phyloP scores from a whole-genome alignment of 2,329 filamentous ascomycete genomes.

The Epichloe hybrida region DNA sequence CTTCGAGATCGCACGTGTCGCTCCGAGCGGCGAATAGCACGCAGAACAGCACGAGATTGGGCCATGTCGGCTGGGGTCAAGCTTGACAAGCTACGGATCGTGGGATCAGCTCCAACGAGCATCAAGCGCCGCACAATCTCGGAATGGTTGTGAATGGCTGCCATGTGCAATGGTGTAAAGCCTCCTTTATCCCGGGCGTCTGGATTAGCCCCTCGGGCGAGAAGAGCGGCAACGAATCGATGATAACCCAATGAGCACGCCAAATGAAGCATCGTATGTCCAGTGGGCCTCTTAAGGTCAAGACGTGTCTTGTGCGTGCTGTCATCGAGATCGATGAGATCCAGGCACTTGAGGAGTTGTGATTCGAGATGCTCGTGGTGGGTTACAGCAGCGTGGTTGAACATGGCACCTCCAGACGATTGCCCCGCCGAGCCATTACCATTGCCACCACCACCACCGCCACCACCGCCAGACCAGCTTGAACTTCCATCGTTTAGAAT shows the following conservation, averaged over 20 bases:
- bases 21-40: slow-evolving; percentile 47
- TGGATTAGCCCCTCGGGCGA: slow-evolving; percentile 65
- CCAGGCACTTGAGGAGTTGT: slow-evolving; percentile 59
- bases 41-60: slow-evolving; percentile 48
- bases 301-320: slow-evolving; percentile 53
- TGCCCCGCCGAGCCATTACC: slow-evolving; percentile 20
- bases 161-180: slow-evolving; percentile 72
- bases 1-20: slow-evolving; percentile 54
- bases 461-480: slow-evolving; percentile 28
- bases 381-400: slow-evolving; percentile 23
- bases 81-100: slow-evolving; percentile 53
- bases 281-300: slow-evolving; percentile 50
- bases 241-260: slow-evolving; percentile 63
- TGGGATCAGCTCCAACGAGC: slow-evolving; percentile 58
- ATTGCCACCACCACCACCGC: slow-evolving; percentile 8
- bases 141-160: slow-evolving; percentile 59
- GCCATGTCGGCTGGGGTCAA: slow-evolving; percentile 61
- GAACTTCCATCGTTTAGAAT: slow-evolving; percentile 39
- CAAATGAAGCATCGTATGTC: slow-evolving; percentile 71
- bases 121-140: slow-evolving; percentile 67
- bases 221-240: slow-evolving; percentile 61
- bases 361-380: slow-evolving; percentile 44
- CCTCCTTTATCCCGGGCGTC: slow-evolving; percentile 65
- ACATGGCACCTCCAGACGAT: slow-evolving; percentile 30
- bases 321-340: slow-evolving; percentile 66